Conservation (phyloP, 2,329 filamentous ascomycete species). For the Xylariaceae sp. region DNA sequence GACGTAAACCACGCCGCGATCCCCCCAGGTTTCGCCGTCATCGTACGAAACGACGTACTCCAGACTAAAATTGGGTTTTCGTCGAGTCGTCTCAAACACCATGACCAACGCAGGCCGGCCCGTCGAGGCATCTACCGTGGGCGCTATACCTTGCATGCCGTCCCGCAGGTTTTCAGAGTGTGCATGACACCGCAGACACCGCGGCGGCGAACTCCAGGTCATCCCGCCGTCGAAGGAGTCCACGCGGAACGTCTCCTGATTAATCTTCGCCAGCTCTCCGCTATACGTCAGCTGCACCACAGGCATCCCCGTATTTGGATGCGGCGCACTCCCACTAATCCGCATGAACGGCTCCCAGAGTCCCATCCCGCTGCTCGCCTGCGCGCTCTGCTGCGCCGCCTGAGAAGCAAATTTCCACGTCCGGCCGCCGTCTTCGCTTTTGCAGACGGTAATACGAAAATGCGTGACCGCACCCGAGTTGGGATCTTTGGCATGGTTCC, state of each 20-base stretch:
- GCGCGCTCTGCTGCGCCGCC: conserved; percentile 39
- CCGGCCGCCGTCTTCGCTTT: conserved; percentile 40
- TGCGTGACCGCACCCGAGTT: conserved; percentile 34
- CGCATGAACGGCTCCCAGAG: conserved; percentile 51
- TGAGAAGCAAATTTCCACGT: conserved; percentile 42
- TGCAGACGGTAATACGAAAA: conserved; percentile 48
- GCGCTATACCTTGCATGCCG: conserved; percentile 43
- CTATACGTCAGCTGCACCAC: conserved; percentile 44
- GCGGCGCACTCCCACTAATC: conserved; percentile 11
- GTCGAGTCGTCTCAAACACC: conserved; percentile 44
- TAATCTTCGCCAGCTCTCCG: conserved; percentile 40
- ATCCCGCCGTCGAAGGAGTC: conserved; percentile 39
- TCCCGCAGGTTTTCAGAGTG: conserved; percentile 36
- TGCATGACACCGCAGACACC: conserved; percentile 36
- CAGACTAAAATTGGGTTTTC: conserved; percentile 37
- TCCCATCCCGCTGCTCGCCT: conserved; percentile 39
- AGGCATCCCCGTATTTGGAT: conserved; percentile 24
- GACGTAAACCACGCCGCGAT: conserved; percentile 39
- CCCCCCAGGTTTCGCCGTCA: conserved; percentile 37
- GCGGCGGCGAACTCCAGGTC: conserved; percentile 38
- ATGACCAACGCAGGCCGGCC: conserved; percentile 37
- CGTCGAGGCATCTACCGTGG: conserved; percentile 21
- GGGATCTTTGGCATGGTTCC: conserved; percentile 39
- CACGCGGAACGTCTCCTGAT: conserved; percentile 48
- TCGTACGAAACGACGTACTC: conserved; percentile 44